Evolutionary conservation across 163 green algal species (phyloP).

Genomic region (Chloromonas sp.): DNA sequence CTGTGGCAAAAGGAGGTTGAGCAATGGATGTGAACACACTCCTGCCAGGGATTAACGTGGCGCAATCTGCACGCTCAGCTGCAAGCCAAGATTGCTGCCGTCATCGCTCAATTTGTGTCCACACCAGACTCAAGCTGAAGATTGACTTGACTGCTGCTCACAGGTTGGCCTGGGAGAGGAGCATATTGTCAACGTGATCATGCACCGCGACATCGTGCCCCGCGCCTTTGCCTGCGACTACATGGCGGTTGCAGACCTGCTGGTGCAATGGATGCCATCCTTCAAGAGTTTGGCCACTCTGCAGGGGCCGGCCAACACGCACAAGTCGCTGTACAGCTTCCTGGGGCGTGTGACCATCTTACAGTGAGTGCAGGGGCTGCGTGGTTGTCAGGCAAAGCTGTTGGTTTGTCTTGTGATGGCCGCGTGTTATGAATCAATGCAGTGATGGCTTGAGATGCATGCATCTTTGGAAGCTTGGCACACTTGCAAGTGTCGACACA

Average conservation of each 20-base stretch:
- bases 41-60: too few species aligned
- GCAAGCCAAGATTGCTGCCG: slow-evolving; percentile 47
- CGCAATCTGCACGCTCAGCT: neutral
- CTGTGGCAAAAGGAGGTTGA: too few species aligned
- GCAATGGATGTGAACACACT: too few species aligned
- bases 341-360: slow-evolving; percentile 83
- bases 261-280: slow-evolving; percentile 44
- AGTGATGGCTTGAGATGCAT: too few species aligned
- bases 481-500: too few species aligned
- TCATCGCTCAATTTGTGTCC: too few species aligned
- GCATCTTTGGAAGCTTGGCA: too few species aligned
- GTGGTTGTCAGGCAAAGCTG: too few species aligned
- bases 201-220: slow-evolving; percentile 94
- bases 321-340: slow-evolving; percentile 79
- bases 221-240: slow-evolving; percentile 97
- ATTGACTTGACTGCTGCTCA: neutral
- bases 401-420: too few species aligned
- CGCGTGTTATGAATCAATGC: too few species aligned
- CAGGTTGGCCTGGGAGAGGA: slow-evolving; percentile 59
- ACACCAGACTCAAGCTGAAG: too few species aligned
- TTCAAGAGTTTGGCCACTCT: slow-evolving; percentile 73
- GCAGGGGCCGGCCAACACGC: slow-evolving; percentile 7
- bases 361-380: slow-evolving; percentile 6
- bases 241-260: slow-evolving; percentile 66
- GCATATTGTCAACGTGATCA: slow-evolving; percentile 83